A percentile compares a stretch with the other conserved stretches of the same genome.
These are phyloP conservation scores for Danielia reshetovae DNA, from an alignment of 805 yeast species.

Conservation along the genomic window DNA sequence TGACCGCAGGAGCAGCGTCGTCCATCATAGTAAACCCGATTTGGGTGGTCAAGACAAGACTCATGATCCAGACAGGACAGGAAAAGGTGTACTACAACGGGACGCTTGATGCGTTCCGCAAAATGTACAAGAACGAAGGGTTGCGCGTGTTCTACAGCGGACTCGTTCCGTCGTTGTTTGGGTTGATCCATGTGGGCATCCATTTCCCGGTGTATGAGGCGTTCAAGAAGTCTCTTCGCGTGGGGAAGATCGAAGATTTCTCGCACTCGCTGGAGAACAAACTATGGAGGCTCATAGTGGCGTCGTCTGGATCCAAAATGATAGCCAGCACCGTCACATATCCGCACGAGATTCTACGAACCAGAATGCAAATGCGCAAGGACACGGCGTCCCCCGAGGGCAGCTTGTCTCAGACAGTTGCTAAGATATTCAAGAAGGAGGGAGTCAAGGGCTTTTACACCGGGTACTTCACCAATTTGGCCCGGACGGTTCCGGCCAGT, in stretches of 20 bases:
- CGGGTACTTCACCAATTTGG: conserved; percentile 80
- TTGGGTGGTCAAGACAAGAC: conserved; percentile 95
- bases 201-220: conserved; percentile 93
- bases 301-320: conserved; percentile 82
- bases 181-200: conserved; percentile 88
- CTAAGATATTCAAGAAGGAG: conserved; percentile 53
- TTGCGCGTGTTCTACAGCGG: conserved; percentile 81
- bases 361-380: conserved; percentile 75
- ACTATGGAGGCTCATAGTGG: conserved; percentile 38
- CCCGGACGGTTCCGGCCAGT: conserved; percentile 90
- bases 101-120: conserved; percentile 76
- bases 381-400: conserved; percentile 14
- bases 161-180: conserved; percentile 83
- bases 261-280: conserved; percentile 8
- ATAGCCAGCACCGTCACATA: conserved; percentile 84
- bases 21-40: conserved; percentile 88
- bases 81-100: conserved; percentile 54
- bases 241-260: conserved; percentile 11
- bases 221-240: conserved; percentile 44
- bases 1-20: conserved; percentile 84
- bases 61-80: conserved; percentile 76
- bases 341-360: conserved; percentile 92
- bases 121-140: conserved; percentile 81
- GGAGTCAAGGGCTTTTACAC: conserved; percentile 84
- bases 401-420: conserved; percentile 29